Conservation (phyloP, 2,329 filamentous ascomycete genomes). For the Parascedosporium putredinis region DNA sequence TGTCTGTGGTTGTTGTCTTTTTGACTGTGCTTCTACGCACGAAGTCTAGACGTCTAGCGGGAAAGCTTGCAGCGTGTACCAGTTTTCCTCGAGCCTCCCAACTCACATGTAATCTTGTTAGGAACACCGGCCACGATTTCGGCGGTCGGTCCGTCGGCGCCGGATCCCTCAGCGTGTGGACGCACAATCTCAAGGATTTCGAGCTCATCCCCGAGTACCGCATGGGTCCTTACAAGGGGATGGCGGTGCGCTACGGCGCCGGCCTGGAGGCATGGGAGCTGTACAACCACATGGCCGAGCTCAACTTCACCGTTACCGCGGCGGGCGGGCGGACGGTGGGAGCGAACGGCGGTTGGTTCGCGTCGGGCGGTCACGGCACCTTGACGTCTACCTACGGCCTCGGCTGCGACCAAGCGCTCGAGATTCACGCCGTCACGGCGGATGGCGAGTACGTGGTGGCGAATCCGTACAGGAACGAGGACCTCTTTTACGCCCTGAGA, state of each 20-base stretch:
- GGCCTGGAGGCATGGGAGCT: conserved; percentile 40
- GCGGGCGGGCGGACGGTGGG: conserved; percentile 35
- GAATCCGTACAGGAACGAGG: conserved; percentile 27
- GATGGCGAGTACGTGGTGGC: conserved; percentile 33
- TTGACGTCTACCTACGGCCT: conserved; percentile 28
- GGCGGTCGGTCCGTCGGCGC: conserved; percentile 27
- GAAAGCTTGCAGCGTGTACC: too few species aligned
- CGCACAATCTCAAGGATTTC: conserved; percentile 28
- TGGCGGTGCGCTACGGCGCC: conserved; percentile 43
- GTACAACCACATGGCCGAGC: conserved; percentile 23
- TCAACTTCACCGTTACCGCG: conserved; percentile 12
- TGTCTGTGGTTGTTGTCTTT: too few species aligned
- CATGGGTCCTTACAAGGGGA: conserved; percentile 32
- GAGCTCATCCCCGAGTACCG: conserved; percentile 30
- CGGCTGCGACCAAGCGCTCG: conserved; percentile 36
- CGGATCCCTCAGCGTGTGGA: conserved; percentile 27
- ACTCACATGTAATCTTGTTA: conserved; percentile 12
- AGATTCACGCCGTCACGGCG: conserved; percentile 35
- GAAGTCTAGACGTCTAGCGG: too few species aligned
- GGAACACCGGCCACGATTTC: conserved; percentile 43
- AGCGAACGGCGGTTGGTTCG: conserved; percentile 39
- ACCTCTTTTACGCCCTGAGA: conserved; percentile 39
- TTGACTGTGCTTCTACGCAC: too few species aligned
- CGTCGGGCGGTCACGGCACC: conserved; percentile 43
- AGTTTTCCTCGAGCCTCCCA: too few species aligned